Percentiles rank a stretch among this genome's conserved stretches.
Conservation (phyloP, 2,329 filamentous ascomycete species). For the Tolypocladium cylindrosporum region DNA sequence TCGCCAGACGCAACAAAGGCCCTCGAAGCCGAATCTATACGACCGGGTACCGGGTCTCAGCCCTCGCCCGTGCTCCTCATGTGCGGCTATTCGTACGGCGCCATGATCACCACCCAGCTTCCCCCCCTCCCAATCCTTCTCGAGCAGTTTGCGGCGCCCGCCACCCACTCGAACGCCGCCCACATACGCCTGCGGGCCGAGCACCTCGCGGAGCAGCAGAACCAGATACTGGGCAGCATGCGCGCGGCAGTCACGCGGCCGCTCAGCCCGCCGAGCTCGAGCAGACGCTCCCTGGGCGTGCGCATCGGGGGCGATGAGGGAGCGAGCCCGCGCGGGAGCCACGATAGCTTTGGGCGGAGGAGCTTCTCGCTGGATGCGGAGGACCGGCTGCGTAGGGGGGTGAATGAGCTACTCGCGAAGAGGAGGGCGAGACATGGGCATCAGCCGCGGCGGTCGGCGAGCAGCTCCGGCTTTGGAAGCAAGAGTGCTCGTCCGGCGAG, state of each 20-base stretch:
- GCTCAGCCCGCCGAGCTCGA: conserved; percentile 12
- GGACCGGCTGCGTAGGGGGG: conserved; percentile 35
- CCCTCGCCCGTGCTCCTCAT: conserved; percentile 41
- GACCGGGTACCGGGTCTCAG: background rate
- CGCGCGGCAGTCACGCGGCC: conserved; percentile 19
- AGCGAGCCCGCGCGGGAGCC: conserved; percentile 26
- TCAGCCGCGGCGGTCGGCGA: background rate
- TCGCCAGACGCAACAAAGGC: background rate
- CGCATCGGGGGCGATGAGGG: conserved; percentile 41
- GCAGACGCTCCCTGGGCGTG: conserved; percentile 23
- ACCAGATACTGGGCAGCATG: conserved; percentile 29
- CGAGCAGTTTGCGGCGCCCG: conserved; percentile 43
- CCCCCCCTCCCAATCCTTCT: conserved; percentile 54
- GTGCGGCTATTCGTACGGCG: conserved; percentile 85
- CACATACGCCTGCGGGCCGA: conserved; percentile 63
- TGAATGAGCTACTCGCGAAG: conserved; percentile 36
- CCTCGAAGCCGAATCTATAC: background rate
- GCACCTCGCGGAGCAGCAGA: conserved; percentile 56
- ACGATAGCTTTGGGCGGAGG: conserved; percentile 20
- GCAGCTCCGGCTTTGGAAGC: background rate
- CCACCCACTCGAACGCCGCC: conserved; percentile 46
- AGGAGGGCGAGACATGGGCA: conserved; percentile 17
- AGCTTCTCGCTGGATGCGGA: conserved; percentile 33
- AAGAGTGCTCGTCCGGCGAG: background rate
- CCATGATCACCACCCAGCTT: conserved; percentile 66